A percentile compares a stretch with the other conserved stretches of the same genome.
phyloP scores from a whole-genome alignment of 192 early-diverging fungal genomes.

The Coemansia asiatica region DNA sequence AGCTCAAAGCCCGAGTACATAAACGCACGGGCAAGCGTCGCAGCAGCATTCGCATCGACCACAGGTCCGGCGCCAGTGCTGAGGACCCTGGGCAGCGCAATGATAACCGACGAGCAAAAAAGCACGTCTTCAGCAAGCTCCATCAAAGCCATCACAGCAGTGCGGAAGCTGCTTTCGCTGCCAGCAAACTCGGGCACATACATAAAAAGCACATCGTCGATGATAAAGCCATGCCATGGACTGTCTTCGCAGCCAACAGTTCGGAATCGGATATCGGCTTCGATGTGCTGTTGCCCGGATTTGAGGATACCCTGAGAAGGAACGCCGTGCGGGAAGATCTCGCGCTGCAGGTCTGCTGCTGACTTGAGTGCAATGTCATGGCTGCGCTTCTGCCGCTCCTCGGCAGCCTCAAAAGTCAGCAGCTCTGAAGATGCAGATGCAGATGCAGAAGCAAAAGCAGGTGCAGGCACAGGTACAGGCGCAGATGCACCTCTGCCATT shows the following conservation, averaged over 20 bases:
- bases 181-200: conserved; percentile 27
- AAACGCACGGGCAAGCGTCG: conserved; percentile 60
- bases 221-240: conserved; percentile 47
- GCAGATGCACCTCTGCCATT: neutral
- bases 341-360: conserved; percentile 28
- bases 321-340: conserved; percentile 47
- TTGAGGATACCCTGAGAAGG: conserved; percentile 50
- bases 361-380: conserved; percentile 24
- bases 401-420: neutral
- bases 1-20: conserved; percentile 67
- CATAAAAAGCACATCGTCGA: conserved; percentile 42
- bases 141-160: conserved; percentile 48
- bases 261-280: conserved; percentile 26
- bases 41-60: conserved; percentile 16
- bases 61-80: neutral
- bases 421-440: neutral
- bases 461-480: neutral
- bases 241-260: conserved; percentile 12
- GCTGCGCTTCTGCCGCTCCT: neutral
- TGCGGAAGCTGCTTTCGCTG: conserved; percentile 39
- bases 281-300: conserved; percentile 16
- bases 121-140: conserved; percentile 56
- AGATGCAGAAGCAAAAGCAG: neutral
- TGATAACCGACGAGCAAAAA: conserved; percentile 33
- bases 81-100: conserved; percentile 36